Percentiles rank a stretch among this genome's conserved stretches.
Conservation (phyloP, 352 stramenopile genomes). For the Globisporangium viniferum region DNA sequence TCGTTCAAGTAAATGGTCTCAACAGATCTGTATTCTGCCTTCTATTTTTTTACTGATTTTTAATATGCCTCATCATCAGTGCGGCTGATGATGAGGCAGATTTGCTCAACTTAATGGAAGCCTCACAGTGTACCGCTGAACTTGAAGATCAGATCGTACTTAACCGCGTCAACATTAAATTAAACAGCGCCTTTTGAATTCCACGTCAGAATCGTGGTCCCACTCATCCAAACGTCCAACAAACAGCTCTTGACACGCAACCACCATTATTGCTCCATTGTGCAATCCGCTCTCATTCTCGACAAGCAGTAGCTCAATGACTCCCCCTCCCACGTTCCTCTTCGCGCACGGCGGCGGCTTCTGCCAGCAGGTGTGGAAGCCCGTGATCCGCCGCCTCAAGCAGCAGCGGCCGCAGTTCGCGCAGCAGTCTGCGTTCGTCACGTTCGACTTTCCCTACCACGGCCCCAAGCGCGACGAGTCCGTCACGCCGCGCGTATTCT, state of each 20-base stretch:
- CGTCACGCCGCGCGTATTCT: slow-evolving; percentile 13
- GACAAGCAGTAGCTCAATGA: background rate
- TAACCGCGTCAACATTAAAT: background rate
- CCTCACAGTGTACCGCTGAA: no score
- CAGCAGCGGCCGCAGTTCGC: slow-evolving; percentile 18
- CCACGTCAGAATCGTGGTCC: background rate
- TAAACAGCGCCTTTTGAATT: background rate
- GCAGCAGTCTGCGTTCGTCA: slow-evolving; percentile 21
- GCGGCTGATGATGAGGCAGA: background rate
- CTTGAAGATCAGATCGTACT: background rate
- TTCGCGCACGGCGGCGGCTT: slow-evolving; percentile 50
- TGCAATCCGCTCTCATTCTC: background rate
- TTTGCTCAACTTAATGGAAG: no score
- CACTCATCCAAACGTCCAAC: background rate
- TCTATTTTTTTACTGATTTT: no score
- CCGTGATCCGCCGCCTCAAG: slow-evolving; percentile 36
- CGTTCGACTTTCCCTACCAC: slow-evolving; percentile 31
- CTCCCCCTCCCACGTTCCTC: slow-evolving; percentile 26
- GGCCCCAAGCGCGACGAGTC: slow-evolving; percentile 34
- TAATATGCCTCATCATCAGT: background rate
- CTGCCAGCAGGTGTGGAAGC: slow-evolving; percentile 46
- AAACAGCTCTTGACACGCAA: background rate
- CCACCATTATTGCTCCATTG: background rate
- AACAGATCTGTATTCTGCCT: no score
- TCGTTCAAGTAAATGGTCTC: background rate